Evolutionary conservation across 352 stramenopile genomes (phyloP).

Genomic region (Pythium aphanidermatum): DNA sequence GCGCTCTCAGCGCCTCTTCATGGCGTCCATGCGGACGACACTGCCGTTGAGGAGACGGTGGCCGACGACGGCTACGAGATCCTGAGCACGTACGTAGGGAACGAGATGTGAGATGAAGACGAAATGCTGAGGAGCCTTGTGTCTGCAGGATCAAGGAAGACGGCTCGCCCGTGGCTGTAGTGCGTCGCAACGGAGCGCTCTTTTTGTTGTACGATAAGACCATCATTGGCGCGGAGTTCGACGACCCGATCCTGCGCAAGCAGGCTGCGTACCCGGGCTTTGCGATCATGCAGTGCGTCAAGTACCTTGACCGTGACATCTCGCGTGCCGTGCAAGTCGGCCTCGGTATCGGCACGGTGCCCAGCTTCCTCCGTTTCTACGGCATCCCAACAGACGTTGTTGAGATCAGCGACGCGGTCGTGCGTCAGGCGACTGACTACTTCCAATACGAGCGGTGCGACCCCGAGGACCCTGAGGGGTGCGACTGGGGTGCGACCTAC

Average conservation of each 20-base stretch:
- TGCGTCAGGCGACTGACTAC: conserved; percentile 52
- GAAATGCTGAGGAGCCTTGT: not conserved
- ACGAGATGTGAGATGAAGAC: not conserved
- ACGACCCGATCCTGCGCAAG: conserved; percentile 45
- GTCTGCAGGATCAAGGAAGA: conserved; percentile 18
- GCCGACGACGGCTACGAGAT: conserved; percentile 14
- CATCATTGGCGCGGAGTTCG: conserved; percentile 76
- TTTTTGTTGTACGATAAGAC: conserved; percentile 69
- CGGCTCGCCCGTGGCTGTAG: conserved; percentile 50
- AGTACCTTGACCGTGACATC: conserved; percentile 43
- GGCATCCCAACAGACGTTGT: conserved; percentile 69
- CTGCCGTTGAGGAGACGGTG: no score
- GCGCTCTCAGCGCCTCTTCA: no score
- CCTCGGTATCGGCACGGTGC: conserved; percentile 64
- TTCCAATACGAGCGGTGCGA: conserved; percentile 69
- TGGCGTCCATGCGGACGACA: no score
- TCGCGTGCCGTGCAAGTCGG: conserved; percentile 51
- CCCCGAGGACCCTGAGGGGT: conserved; percentile 31
- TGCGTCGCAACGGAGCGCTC: conserved; percentile 43
- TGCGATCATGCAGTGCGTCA: conserved; percentile 72
- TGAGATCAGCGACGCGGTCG: conserved; percentile 65
- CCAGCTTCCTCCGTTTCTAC: conserved; percentile 52
- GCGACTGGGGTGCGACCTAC: conserved; percentile 44
- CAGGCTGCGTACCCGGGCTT: conserved; percentile 75
- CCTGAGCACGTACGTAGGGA: conserved; percentile 15